These are phyloP conservation scores for Penicillium steckii DNA, from an alignment of 495 filamentous ascomycete genomes.

Conservation along the genomic window DNA sequence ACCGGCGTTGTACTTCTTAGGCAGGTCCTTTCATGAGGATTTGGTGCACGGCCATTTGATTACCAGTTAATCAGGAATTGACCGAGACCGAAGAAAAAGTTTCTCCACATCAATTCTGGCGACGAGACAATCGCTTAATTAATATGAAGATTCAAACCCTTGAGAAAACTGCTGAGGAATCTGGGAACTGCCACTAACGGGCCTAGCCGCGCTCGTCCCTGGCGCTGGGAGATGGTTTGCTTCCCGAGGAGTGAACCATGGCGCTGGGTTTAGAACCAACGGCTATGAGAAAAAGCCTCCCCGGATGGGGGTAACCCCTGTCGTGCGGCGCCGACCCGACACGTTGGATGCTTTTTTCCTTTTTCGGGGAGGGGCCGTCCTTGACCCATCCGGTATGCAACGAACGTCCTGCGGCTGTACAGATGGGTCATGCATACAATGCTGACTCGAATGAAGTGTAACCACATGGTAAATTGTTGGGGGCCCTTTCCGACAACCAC, in stretches of 20 bases:
- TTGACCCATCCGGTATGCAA: conserved; percentile 23
- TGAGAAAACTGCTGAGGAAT: background rate
- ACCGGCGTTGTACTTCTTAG: background rate
- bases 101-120: background rate
- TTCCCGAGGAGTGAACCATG: conserved; percentile 44
- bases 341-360: conserved; percentile 23
- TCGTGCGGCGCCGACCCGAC: conserved; percentile 26
- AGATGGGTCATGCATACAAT: conserved; percentile 3
- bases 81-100: background rate
- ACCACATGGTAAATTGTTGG: background rate
- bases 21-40: background rate
- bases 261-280: conserved; percentile 37
- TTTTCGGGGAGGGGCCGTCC: conserved; percentile 14
- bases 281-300: conserved; percentile 7
- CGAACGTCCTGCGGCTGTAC: conserved; percentile 14
- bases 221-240: conserved; percentile 11
- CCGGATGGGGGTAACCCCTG: conserved; percentile 13
- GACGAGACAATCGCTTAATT: too few relatives aligned
- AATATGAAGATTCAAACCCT: too few relatives aligned
- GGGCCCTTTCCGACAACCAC: background rate
- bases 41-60: background rate
- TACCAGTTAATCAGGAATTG: background rate
- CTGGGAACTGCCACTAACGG: conserved; percentile 20
- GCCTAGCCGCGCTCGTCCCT: conserved; percentile 26
- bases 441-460: conserved; percentile 2